Evolutionary conservation across 2,329 filamentous ascomycete genomes (phyloP).

Genomic region (Trichoderma sp.): DNA sequence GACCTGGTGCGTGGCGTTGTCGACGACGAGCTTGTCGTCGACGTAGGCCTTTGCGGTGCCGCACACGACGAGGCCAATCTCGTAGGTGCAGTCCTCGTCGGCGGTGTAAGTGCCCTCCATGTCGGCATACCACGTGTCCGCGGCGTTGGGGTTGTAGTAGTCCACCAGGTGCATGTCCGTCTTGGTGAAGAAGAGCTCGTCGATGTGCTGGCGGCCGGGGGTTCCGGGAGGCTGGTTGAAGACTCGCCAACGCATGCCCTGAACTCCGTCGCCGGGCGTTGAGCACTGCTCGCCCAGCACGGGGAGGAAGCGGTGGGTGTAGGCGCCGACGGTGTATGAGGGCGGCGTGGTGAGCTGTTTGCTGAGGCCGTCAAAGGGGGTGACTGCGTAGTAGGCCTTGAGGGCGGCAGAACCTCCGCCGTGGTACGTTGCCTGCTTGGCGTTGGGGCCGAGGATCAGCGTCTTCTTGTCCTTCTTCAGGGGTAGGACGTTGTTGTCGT

Average conservation of each 20-base stretch:
- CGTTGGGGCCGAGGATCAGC: constrained; percentile 56
- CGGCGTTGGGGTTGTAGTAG: constrained; percentile 52
- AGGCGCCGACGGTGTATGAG: constrained; percentile 57
- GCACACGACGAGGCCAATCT: constrained; percentile 64
- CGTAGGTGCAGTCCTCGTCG: constrained; percentile 58
- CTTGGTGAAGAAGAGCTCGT: constrained; percentile 46
- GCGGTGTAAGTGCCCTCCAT: constrained; percentile 60
- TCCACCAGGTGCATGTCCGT: constrained; percentile 51
- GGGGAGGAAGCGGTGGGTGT: constrained; percentile 63
- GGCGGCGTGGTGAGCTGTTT: constrained; percentile 45
- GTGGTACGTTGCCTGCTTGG: constrained; percentile 55
- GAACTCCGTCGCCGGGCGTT: constrained; percentile 49
- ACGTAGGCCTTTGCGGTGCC: constrained; percentile 65
- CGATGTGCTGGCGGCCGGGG: constrained; percentile 48
- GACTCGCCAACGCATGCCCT: constrained; percentile 60
- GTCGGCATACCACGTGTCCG: constrained; percentile 57
- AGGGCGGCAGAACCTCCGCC: constrained; percentile 65
- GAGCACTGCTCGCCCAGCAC: constrained; percentile 53
- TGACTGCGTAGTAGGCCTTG: constrained; percentile 64
- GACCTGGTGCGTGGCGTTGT: constrained; percentile 62
- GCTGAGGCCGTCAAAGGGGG: constrained; percentile 68
- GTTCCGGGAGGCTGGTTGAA: constrained; percentile 57
- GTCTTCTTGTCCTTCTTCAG: constrained; percentile 60
- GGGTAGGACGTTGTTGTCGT: constrained; percentile 62
- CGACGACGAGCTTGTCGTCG: constrained; percentile 59